phyloP scores from a whole-genome alignment of 331 rosid species.

The Telfairia occidentalis region DNA sequence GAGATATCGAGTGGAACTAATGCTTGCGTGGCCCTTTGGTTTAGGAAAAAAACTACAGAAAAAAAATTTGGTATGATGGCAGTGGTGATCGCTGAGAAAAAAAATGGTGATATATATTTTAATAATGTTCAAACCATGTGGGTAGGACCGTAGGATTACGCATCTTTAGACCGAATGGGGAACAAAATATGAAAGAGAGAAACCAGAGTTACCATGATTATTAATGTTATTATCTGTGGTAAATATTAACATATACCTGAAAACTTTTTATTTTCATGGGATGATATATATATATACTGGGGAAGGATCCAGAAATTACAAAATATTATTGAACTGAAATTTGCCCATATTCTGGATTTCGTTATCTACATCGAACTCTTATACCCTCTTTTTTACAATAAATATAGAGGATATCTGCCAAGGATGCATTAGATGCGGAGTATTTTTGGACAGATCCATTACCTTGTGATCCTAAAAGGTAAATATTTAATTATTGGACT shows the following conservation, averaged over 20 bases:
- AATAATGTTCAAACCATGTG: not conserved
- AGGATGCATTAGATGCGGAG: constrained; percentile 95
- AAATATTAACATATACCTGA: not conserved
- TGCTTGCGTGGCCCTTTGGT: no score
- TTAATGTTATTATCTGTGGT: not conserved
- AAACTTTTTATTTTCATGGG: not conserved
- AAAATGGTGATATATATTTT: not conserved
- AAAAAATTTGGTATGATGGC: not conserved
- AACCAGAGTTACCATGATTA: not conserved
- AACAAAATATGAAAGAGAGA: no score
- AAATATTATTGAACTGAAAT: no score
- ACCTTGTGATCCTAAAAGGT: constrained; percentile 98
- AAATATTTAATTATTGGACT: not conserved
- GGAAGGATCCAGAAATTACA: no score
- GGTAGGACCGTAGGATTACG: not conserved
- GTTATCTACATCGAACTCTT: not conserved
- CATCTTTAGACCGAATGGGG: no score
- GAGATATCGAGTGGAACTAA: no score
- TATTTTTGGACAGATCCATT: constrained; percentile 94
- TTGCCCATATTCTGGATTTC: not conserved
- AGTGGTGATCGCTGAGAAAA: not conserved
- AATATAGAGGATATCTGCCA: constrained; percentile 74
- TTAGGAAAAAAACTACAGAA: no score
- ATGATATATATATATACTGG: no score
- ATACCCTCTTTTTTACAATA: not conserved